phyloP scores from a whole-genome alignment of 2,329 filamentous ascomycete species.

The Cercospora canescens region DNA sequence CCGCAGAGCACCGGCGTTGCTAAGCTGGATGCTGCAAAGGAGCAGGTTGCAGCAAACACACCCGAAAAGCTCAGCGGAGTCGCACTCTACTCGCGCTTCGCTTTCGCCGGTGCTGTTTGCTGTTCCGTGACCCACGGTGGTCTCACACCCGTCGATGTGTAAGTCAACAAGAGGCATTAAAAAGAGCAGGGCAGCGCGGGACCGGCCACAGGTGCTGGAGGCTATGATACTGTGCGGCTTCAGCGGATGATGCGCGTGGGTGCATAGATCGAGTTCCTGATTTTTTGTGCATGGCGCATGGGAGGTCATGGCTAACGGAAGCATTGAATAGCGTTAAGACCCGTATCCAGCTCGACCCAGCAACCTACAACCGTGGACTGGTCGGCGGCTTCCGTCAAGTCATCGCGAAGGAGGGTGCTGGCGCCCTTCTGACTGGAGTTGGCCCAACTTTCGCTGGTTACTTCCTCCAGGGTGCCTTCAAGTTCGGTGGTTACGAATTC shows the following conservation, averaged over 20 bases:
- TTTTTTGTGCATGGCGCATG: background rate
- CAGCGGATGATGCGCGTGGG: background rate
- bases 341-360: slow-evolving; percentile 88
- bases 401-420: slow-evolving; percentile 79
- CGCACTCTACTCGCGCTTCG: slow-evolving; percentile 89
- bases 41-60: slow-evolving; percentile 42
- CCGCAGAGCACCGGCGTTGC: slow-evolving; percentile 51
- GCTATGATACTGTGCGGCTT: background rate
- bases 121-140: slow-evolving; percentile 97
- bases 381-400: slow-evolving; percentile 86
- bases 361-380: slow-evolving; percentile 84
- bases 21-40: slow-evolving; percentile 56
- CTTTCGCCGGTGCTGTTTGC: slow-evolving; percentile 95
- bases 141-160: slow-evolving; percentile 99
- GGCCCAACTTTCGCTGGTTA: slow-evolving; percentile 87
- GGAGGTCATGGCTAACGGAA: slow-evolving; percentile 19
- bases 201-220: background rate
- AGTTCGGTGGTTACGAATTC: slow-evolving; percentile 93
- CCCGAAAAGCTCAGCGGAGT: slow-evolving; percentile 62
- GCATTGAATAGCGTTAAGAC: slow-evolving; percentile 76
- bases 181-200: background rate
- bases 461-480: slow-evolving; percentile 91
- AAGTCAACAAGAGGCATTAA: slow-evolving; percentile 52
- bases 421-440: slow-evolving; percentile 80
- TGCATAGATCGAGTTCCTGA: background rate